Evolutionary conservation across 306 rosid genomes (phyloP), one percentile per base, ranked within the genome.

Genomic region (Castanopsis chinensis): DNA sequence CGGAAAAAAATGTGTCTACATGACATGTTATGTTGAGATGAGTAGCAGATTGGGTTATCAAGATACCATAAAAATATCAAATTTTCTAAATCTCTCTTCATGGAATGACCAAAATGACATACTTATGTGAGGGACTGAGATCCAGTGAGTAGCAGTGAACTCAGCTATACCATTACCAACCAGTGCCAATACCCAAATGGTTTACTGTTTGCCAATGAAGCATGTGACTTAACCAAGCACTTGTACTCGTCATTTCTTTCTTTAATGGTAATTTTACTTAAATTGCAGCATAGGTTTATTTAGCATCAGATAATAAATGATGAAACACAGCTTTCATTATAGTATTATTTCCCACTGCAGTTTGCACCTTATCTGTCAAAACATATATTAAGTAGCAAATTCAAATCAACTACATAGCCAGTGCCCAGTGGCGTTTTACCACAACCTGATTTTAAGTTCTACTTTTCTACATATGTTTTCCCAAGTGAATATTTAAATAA

Each of bases 401-500:
- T 23, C 1, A 13, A 63, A 63, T 8, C 1, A 30, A n/a, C 9
- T 27, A 25, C n/a, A 30, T 63, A 33, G 23, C 12, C 4, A 3
- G 14, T 65, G 49, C 3, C 21, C 1, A 6, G 14, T 18, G 49
- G 5, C 12, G 5, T 27, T 30, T 13, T 28, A 63, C 18, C 33
- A 13, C 69, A 14, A 63, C 20, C 69, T 25, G 15, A 63, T 27
- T 61, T 63, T 63, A 49, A 49, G 53, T 49, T 12, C 53, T 49
- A 27, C 19, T 63, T 63, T 13, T 73, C 71, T 53, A 80, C 72
- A 61, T 53, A 75, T 68, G 70, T 33, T 72, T 67, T 68, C 58
- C 59, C 58, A 21, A 76, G 20, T 61, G 54, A 76, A 82, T 77
- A 74, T 67, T 28, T 20, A 70, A 76, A 65, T 55, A 57, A 79